phyloP scores from a whole-genome alignment of 306 rosid species.

The Citrullus colocynthis region DNA sequence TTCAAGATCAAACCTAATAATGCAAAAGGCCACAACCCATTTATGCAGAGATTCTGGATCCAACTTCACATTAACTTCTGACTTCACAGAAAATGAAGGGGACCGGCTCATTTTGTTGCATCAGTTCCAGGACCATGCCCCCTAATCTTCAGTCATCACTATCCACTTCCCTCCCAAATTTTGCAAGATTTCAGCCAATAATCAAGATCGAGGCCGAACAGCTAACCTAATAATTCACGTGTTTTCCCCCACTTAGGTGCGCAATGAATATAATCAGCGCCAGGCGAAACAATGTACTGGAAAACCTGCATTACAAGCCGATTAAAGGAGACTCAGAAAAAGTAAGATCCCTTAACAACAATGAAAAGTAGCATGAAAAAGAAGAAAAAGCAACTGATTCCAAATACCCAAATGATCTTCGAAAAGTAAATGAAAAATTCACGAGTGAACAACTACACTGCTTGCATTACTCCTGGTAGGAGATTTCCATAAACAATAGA shows the following conservation, averaged over 20 bases:
- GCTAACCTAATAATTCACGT: background rate
- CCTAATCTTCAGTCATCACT: slow-evolving; percentile 16
- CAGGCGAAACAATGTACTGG: background rate
- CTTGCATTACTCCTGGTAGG: background rate
- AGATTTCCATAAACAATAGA: background rate
- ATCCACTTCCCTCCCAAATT: slow-evolving; percentile 22
- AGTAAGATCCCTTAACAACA: background rate
- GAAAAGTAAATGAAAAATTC: background rate
- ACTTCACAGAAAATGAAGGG: slow-evolving; percentile 54
- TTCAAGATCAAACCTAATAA: slow-evolving; percentile 77
- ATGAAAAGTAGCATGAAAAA: slow-evolving; percentile 13
- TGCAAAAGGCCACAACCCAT: slow-evolving; percentile 78
- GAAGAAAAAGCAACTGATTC: background rate
- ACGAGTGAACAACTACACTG: background rate
- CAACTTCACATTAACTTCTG: slow-evolving; percentile 56
- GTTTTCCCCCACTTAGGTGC: slow-evolving; percentile 14
- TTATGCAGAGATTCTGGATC: slow-evolving; percentile 50
- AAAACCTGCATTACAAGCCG: background rate
- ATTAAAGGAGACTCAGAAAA: background rate
- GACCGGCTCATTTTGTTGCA: slow-evolving; percentile 65
- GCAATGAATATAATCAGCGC: background rate
- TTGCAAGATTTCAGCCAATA: slow-evolving; percentile 14
- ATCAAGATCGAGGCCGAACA: slow-evolving; percentile 9
- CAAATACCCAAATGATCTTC: background rate
- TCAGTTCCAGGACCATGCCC: slow-evolving; percentile 21